Evolutionary conservation across 345 rosid genomes (phyloP).

Genomic region (thale cress (Arabidopsis thaliana)): DNA sequence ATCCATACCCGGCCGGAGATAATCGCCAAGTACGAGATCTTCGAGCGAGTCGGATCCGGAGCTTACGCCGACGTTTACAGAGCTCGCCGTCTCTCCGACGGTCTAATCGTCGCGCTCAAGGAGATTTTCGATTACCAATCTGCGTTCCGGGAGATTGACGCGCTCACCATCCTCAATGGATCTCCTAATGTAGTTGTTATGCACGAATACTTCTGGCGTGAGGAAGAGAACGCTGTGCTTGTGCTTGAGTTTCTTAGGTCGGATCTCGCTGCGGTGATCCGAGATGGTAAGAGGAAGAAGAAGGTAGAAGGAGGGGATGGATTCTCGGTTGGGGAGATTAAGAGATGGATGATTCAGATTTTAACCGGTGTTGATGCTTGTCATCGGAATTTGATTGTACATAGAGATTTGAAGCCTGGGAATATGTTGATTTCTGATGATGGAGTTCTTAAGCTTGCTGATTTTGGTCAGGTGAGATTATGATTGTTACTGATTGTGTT

Average conservation of each 20-base stretch:
- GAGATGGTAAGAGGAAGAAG: constrained; percentile 61
- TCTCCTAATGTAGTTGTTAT: constrained; percentile 76
- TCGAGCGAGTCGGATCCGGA: constrained; percentile 88
- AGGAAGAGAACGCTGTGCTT: constrained; percentile 95
- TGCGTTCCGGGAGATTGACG: constrained; percentile 91
- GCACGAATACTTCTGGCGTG: constrained; percentile 94
- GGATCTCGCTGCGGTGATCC: constrained; percentile 70
- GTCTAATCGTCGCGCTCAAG: constrained; percentile 78
- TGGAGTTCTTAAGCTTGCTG: constrained; percentile 89
- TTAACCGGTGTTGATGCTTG: constrained; percentile 74
- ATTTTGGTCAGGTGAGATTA: constrained; percentile 91
- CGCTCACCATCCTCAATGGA: constrained; percentile 69
- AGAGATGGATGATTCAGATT: constrained; percentile 97
- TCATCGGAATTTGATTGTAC: constrained; percentile 80
- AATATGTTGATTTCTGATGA: constrained; percentile 80
- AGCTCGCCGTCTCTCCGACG: constrained; percentile 79
- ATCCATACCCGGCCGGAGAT: constrained; percentile 90
- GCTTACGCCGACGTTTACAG: constrained; percentile 92
- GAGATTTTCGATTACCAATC: constrained; percentile 97
- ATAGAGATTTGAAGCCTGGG: constrained; percentile 93
- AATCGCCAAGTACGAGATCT: constrained; percentile 80
- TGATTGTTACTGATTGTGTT: background rate
- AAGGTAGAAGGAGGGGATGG: constrained; percentile 44
- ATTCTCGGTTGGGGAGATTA: constrained; percentile 60
- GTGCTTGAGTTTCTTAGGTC: constrained; percentile 85